Percentiles rank a stretch among this genome's conserved stretches.
phyloP scores from a whole-genome alignment of 768 basidiomycete species.

The Polyporus arcularius region DNA sequence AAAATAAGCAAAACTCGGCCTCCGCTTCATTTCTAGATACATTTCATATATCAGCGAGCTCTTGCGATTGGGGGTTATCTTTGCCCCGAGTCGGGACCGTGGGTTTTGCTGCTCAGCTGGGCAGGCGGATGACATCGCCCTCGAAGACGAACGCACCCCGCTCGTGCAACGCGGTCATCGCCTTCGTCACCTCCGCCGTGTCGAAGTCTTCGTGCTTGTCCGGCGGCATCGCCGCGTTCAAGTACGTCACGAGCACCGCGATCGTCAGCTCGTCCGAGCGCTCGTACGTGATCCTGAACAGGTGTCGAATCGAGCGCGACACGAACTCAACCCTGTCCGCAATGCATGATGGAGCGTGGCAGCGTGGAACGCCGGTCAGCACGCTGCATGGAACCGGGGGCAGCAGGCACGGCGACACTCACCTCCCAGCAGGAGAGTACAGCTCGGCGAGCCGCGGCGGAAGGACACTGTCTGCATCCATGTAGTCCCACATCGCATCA shows the following conservation, averaged over 20 bases:
- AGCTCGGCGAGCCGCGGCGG: slow-evolving; percentile 51
- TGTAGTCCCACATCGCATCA: slow-evolving; percentile 24
- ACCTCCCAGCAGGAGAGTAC: slow-evolving; percentile 63
- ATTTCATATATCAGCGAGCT: neutral
- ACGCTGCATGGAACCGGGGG: neutral
- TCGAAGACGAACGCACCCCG: slow-evolving; percentile 32
- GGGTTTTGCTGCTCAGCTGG: neutral
- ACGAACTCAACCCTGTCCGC: slow-evolving; percentile 57
- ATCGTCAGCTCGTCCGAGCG: slow-evolving; percentile 68
- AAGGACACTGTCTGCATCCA: slow-evolving; percentile 20
- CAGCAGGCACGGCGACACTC: slow-evolving; percentile 28
- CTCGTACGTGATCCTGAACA: slow-evolving; percentile 71
- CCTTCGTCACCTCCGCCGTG: slow-evolving; percentile 60
- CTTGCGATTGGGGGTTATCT: neutral
- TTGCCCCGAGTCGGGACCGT: neutral
- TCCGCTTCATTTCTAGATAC: neutral
- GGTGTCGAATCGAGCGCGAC: slow-evolving; percentile 57
- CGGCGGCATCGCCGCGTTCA: slow-evolving; percentile 74
- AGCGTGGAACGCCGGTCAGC: neutral
- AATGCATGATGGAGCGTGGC: neutral
- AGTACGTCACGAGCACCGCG: slow-evolving; percentile 65
- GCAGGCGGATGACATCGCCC: slow-evolving; percentile 33
- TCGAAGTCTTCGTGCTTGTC: slow-evolving; percentile 86
- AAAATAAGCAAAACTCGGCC: neutral
- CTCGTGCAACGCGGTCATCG: slow-evolving; percentile 32